Evolutionary conservation across 495 filamentous ascomycete genomes (phyloP).

Genomic region (Peziza echinospora): DNA sequence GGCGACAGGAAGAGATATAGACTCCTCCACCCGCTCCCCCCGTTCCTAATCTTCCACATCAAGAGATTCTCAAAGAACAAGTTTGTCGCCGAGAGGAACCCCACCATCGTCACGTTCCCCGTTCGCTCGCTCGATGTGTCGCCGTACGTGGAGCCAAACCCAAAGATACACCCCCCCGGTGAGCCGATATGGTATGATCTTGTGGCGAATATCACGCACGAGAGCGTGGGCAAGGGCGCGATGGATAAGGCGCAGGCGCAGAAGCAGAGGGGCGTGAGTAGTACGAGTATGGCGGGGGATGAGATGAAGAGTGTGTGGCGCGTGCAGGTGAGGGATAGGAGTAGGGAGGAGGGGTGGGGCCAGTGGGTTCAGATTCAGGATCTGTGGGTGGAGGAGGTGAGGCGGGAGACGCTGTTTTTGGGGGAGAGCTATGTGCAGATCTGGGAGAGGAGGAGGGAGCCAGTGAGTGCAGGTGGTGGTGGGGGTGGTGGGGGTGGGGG

Average conservation of each 20-base stretch:
- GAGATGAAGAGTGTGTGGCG: constrained; percentile 71
- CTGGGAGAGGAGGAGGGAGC: constrained; percentile 65
- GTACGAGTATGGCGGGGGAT: constrained; percentile 48
- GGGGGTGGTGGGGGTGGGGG: not conserved
- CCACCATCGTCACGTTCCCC: constrained; percentile 92
- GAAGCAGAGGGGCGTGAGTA: constrained; percentile 10
- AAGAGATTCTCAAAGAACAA: constrained; percentile 94
- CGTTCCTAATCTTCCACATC: constrained; percentile 83
- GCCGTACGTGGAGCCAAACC: constrained; percentile 67
- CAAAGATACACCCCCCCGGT: constrained; percentile 34
- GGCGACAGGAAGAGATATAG: constrained; percentile 72
- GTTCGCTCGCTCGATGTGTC: constrained; percentile 62
- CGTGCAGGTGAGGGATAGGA: constrained; percentile 40
- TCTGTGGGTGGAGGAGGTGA: constrained; percentile 68
- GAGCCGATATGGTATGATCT: constrained; percentile 93
- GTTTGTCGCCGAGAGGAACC: constrained; percentile 87
- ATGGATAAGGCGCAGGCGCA: constrained; percentile 4
- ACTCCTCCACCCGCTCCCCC: constrained; percentile 76
- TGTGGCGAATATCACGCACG: constrained; percentile 86
- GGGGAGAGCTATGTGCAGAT: constrained; percentile 89
- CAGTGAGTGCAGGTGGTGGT: not conserved
- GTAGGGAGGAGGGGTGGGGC: constrained; percentile 24
- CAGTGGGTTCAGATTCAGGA: constrained; percentile 94
- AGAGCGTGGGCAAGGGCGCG: constrained; percentile 34
- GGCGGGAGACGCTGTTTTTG: constrained; percentile 70